Evolutionary conservation across 441 rosid species (phyloP), one percentile per base, ranked within the genome.

Genomic region (Syzygium syzygioides): DNA sequence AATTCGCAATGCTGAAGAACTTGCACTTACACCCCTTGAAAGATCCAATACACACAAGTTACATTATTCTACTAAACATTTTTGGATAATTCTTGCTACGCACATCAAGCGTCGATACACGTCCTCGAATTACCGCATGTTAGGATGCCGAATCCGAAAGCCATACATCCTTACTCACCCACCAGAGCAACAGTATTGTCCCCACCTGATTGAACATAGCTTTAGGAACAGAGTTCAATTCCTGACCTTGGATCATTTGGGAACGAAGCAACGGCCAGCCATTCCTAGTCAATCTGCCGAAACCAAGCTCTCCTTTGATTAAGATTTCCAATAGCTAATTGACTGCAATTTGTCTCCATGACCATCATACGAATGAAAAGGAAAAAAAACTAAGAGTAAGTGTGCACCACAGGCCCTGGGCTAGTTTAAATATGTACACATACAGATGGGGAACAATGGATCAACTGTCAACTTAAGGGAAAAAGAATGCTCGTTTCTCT

Each of bases 21-120:
- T 62, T 14, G 34, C 68, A 14, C 34, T 62, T 14, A 62, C 71
- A 7, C 71, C 71, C 71, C 17, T 62, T 62, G 37, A 17, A 62
- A 62, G 34, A 62, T 62, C 19, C 34, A 62, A 62, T 62, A n/a
- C 34, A 62, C 20, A n/a, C 34, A 14, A 62, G 37, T n/a, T 32
- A 62, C 19, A 6, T 62, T 62, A n/a, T 62, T 62, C 30, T 62
- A n/a, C 19, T 7, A n/a, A 62, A 19, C 71, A 5, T 14, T 62
- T 62, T n/a, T 0, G 1, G 34, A n/a, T 14, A 62, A 62, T 62
- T 62, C 68, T 62, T 62, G 68, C 68, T 62, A 6, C 34, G 5
- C 19, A 14, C 5, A 62, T 62, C 68, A n/a, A 62, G 9, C 4
- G 0, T 62, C 5, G 5, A 62, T 7, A 14, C 30, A 9, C 0